Percentiles rank a stretch among this genome's conserved stretches.
These are phyloP conservation scores for Saksenaea vasiformis DNA, from an alignment of 371 early-diverging fungal species.

Conservation along the genomic window DNA sequence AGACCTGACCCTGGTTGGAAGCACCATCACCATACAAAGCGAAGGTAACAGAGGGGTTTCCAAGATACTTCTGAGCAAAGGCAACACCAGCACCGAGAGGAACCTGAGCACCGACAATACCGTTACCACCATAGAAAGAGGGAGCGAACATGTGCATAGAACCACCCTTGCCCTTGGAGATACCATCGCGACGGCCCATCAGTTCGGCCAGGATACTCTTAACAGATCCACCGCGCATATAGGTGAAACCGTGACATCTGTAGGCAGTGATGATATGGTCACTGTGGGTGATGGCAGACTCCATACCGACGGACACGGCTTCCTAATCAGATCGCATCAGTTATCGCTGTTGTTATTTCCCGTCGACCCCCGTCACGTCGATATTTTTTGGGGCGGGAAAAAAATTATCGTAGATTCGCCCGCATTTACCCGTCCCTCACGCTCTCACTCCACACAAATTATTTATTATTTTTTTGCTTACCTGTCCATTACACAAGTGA, in stretches of 20 bases:
- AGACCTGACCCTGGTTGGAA: constrained; percentile 99
- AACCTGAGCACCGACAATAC: constrained; percentile 99
- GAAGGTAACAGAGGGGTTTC: constrained; percentile 79
- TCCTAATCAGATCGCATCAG: constrained; percentile 59
- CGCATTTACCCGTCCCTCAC: constrained; percentile 19
- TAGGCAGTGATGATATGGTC: constrained; percentile 98
- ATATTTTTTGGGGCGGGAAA: constrained; percentile 8
- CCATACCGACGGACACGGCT: constrained; percentile 96
- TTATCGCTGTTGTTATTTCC: constrained; percentile 2
- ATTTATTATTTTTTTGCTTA: constrained; percentile 26
- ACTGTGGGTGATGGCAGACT: constrained; percentile 80
- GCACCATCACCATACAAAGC: constrained; percentile 99
- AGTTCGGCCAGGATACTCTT: constrained; percentile 85
- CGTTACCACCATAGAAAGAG: constrained; percentile 99
- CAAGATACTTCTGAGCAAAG: constrained; percentile 93
- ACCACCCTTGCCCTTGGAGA: constrained; percentile 98
- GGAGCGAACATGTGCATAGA: constrained; percentile 99
- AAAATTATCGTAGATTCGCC: constrained; percentile 13
- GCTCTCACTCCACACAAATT: not conserved
- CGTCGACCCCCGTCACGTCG: constrained; percentile 1
- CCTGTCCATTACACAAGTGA: constrained; percentile 98
- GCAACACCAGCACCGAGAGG: constrained; percentile 98
- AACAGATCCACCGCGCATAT: constrained; percentile 84
- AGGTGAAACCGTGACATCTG: constrained; percentile 99
- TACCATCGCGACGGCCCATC: constrained; percentile 88